Evolutionary conservation across 2,329 filamentous ascomycete genomes (phyloP).

Genomic region (Verticillium dahliae): DNA sequence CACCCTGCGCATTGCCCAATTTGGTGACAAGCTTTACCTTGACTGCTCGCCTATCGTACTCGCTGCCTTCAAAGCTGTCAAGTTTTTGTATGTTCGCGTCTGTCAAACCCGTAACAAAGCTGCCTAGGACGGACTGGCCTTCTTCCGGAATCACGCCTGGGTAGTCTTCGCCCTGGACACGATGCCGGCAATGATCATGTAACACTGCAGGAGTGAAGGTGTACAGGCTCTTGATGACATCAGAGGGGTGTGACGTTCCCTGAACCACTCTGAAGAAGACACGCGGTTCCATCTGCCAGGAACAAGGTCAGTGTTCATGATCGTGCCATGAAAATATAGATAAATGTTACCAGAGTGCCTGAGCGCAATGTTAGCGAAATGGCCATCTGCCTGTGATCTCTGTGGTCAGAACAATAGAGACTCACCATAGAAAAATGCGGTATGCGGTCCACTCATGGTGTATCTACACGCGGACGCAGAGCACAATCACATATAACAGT

Average conservation of each 20-base stretch:
- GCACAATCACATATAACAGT: too few species aligned
- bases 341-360: slow-evolving; percentile 27
- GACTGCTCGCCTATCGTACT: slow-evolving; percentile 58
- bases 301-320: background rate
- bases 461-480: background rate
- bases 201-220: slow-evolving; percentile 70
- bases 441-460: slow-evolving; percentile 30
- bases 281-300: slow-evolving; percentile 67
- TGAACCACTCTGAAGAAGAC: slow-evolving; percentile 85
- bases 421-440: slow-evolving; percentile 54
- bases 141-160: slow-evolving; percentile 63
- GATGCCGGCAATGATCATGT: slow-evolving; percentile 61
- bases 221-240: slow-evolving; percentile 48
- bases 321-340: background rate
- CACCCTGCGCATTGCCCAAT: slow-evolving; percentile 27
- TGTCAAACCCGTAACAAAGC: slow-evolving; percentile 71
- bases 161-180: slow-evolving; percentile 68
- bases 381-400: background rate
- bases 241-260: slow-evolving; percentile 40
- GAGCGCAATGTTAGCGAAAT: background rate
- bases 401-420: background rate
- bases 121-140: slow-evolving; percentile 61
- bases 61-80: slow-evolving; percentile 73
- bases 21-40: slow-evolving; percentile 42
- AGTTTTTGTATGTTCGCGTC: slow-evolving; percentile 68